phyloP scores from a whole-genome alignment of 1,284 basidiomycete species.

The Chalciporus sp. region DNA sequence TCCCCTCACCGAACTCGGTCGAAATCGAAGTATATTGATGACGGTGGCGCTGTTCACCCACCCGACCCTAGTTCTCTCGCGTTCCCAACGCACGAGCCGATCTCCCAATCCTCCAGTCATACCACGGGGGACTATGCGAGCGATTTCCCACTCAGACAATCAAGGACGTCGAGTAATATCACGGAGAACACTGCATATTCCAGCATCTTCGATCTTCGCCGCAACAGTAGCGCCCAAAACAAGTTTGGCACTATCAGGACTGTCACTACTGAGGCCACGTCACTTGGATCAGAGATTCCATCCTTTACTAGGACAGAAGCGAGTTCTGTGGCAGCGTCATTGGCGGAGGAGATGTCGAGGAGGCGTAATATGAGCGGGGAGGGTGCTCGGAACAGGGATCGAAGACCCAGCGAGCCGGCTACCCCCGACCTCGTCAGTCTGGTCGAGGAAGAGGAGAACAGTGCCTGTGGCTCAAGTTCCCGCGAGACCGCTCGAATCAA shows the following conservation, averaged over 20 bases:
- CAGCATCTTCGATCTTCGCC: constrained; percentile 60
- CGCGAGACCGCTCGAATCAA: constrained; percentile 32
- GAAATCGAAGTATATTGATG: constrained; percentile 28
- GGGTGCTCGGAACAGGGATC: constrained; percentile 47
- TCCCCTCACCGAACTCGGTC: constrained; percentile 52
- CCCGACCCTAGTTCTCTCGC: constrained; percentile 28
- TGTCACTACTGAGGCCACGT: constrained; percentile 75
- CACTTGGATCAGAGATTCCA: constrained; percentile 54
- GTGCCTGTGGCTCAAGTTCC: constrained; percentile 43
- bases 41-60: constrained; percentile 35
- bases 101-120: constrained; percentile 24
- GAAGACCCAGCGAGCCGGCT: constrained; percentile 61
- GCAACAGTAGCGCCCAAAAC: constrained; percentile 47
- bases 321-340: constrained; percentile 46
- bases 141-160: constrained; percentile 49
- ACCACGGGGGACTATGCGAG: constrained; percentile 36
- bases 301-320: constrained; percentile 67
- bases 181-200: constrained; percentile 63
- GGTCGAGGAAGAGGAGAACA: constrained; percentile 71
- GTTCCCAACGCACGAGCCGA: constrained; percentile 29
- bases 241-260: constrained; percentile 80
- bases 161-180: constrained; percentile 52
- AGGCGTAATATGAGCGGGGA: constrained; percentile 40
- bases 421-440: constrained; percentile 65
- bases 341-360: constrained; percentile 48